Conservation (phyloP, 441 rosid genomes). For the Brassica balearica region DNA sequence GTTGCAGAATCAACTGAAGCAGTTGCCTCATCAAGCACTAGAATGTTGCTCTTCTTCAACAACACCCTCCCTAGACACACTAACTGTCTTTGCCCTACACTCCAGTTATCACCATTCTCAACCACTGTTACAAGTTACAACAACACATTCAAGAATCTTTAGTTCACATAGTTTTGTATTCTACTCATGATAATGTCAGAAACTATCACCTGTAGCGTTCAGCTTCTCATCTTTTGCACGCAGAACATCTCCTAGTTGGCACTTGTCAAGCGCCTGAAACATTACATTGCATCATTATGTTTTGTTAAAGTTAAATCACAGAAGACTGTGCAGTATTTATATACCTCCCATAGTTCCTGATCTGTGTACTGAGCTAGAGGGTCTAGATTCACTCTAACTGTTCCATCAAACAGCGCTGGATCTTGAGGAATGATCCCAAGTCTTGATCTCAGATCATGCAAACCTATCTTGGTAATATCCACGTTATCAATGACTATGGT, state of each 20-base stretch:
- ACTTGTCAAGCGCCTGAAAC: conserved; percentile 77
- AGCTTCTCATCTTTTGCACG: conserved; percentile 74
- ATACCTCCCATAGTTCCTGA: conserved; percentile 79
- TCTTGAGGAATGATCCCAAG: conserved; percentile 97
- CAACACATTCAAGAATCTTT: conserved; percentile 15
- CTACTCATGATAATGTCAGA: not conserved
- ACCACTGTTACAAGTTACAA: conserved; percentile 58
- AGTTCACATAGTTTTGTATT: not conserved
- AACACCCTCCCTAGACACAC: conserved; percentile 88
- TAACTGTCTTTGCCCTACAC: conserved; percentile 91
- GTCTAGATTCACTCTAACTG: conserved; percentile 87
- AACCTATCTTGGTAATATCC: conserved; percentile 87
- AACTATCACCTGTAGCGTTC: conserved; percentile 66
- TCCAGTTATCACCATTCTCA: conserved; percentile 97
- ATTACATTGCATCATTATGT: conserved; percentile 9
- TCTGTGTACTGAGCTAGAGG: conserved; percentile 76
- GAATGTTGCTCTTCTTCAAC: conserved; percentile 83
- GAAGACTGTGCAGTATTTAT: not conserved
- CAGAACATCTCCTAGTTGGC: conserved; percentile 80
- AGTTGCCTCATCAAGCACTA: conserved; percentile 93
- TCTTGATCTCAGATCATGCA: conserved; percentile 85
- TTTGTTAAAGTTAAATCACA: conserved; percentile 2
- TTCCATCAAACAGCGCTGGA: conserved; percentile 91
- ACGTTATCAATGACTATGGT: conserved; percentile 76
- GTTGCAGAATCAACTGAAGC: conserved; percentile 97